Base-by-base conservation (phyloP, 192 early-diverging fungal species). In the Mortierella claussenii region DNA sequence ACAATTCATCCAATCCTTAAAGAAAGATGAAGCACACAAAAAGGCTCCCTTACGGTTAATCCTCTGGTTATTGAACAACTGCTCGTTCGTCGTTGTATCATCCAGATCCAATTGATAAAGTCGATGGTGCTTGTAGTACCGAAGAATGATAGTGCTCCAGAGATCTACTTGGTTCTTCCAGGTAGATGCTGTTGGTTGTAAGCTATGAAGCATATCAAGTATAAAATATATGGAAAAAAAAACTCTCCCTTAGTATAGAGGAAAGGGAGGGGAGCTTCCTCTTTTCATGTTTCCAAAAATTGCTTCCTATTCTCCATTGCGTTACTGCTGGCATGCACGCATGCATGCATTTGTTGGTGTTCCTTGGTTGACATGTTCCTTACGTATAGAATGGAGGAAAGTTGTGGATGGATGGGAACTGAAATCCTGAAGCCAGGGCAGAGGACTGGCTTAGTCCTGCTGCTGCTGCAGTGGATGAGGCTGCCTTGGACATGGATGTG, bases 361-460 rank as follows among this genome's bases (percentile, higher is more conserved):
- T 49, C n/a, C n/a, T 48, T 49, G 40, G 40, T 11, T 42, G 17
- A 8, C 8, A 12, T 43, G 2, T 9, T 18, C 67, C 89, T 81
- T 89, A 94, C 92, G 92, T 95, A 82, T 89, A 97, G 82, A 97
- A 95, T 6, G 96, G 96, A 13, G 94, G 94, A 73, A 97, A 97
- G 80, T 83, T 86, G 85, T 95, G 86, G 59, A 96, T 92, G 59
- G 91, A 83, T 23, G 96, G 94, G 75, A 94, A 95, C 49, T 82
- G 65, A 79, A 91, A 93, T 42, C 80, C 63, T 17, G 68, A 78
- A 17, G 71, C 47, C 20, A 75, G 46, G 23, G 63, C 58, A 15
- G 63, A 51, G 17, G 71, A 65, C 51, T 75, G 71, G 18, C 63
- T 49, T 2, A 75, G 63, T 4, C 71, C 71, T 0, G 48, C 57